Base-by-base conservation (phyloP, 2,329 filamentous ascomycete genomes). In the Thermomyces lanuginosus region DNA sequence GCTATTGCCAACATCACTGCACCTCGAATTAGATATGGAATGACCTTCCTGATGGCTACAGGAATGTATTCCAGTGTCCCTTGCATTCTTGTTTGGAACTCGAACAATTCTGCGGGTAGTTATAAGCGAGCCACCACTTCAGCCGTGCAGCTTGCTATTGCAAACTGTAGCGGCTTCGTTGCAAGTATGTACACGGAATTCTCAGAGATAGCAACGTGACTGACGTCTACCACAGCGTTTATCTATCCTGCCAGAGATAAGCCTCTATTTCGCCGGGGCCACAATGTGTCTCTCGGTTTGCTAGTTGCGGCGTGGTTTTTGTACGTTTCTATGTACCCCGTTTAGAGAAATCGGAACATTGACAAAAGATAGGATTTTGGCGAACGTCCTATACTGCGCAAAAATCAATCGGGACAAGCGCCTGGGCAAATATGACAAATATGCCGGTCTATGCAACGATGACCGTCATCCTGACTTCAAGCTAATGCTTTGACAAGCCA, bases 111-210 rank as follows among this genome's bases (percentile, higher is more conserved):
- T 1, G 70, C 72, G 0, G 71, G 68, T 0, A 73, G 79, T 42
- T 78, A 77, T 42, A 79, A 78, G 45, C 56, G 74, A 8, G 73
- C 75, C 0, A 77, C 73, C 0, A 73, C 72, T 0, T 67, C 66
- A 1, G 74, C 66, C 0, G 40, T 77, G 37, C 72, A 78, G 45
- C 55, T 78, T 14, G 66, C 66, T 1, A 67, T 77, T 36, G 73
- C 72, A 0, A 78, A 79, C 36, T 66, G 62, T 5, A 72, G 72
- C 23, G 73, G 73, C 0, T 75, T 77, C 37, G 70, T 77, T 2
- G 66, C 72, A 0, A 68, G 63, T 60, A 39, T 37, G 56, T 43
- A 7, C 6, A 14, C 31, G 4, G 22, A n/a, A 4, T 9, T 22
- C 6, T 24, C 15, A 7, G 24, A 16, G 8, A 17, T 8, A 9